Base-by-base conservation (phyloP, 2,329 filamentous ascomycete species). In the Monosporascus cannonballus region DNA sequence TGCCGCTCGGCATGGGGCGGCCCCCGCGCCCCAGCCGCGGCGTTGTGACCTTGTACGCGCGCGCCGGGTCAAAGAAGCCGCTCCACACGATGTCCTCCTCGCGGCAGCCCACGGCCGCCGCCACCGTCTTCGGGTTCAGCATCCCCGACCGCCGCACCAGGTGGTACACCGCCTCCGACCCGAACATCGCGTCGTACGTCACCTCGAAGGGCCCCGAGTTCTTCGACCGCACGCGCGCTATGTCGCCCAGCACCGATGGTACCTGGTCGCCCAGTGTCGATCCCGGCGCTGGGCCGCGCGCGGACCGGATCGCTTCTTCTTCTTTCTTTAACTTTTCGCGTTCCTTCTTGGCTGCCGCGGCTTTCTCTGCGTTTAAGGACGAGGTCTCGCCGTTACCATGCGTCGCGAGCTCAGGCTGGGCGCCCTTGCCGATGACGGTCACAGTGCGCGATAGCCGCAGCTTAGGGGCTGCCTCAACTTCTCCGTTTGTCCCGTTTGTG, bases 121-220 rank as follows among this genome's bases (percentile, higher is more conserved):
- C 60, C 1, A 77, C 64, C 0, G 69, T 61, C n/a, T 68, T 59
- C 4, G 62, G 54, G 24, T 65, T 67, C 1, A 78, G 61, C 0
- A 75, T 18, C 18, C 67, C 64, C 0, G 72, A 64, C 0, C 59
- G 50, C 49, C 71, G 72, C 18, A 77, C 67, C 4, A 58, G 52
- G 1, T 61, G 25, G 52, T 73, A 79, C 0, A 62, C 59, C 0
- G 59, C 59, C 11, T 58, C 51, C 0, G 66, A 62, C 0, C 61
- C 61, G 58, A 81, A 81, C 50, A 81, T 74, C 37, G 77, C 67
- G 51, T 81, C 78, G 25, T 80, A 69, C 0, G 77, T 80, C 27
- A 80, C 67, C 55, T 80, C 76, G 53, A 70, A 81, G 0, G 77
- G 76, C 0, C 77, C 77, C 0, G 76, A 67, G 45, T 79, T 80